These are phyloP conservation scores for Vicia sativa DNA, from an alignment of 306 rosid species.

Conservation along the genomic window DNA sequence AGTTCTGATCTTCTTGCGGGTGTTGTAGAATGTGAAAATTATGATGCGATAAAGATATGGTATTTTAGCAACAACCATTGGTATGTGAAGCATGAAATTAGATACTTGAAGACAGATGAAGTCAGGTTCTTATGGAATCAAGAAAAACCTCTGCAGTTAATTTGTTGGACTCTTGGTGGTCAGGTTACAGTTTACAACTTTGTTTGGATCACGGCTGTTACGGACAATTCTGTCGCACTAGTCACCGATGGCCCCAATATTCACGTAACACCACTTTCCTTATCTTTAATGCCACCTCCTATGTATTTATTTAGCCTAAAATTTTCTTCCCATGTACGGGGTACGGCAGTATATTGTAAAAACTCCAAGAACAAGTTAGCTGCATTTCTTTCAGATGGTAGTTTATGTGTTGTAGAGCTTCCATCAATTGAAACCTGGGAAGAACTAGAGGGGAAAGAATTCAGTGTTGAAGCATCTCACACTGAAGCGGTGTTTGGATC, in stretches of 20 bases:
- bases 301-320: constrained; percentile 77
- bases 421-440: constrained; percentile 88
- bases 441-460: constrained; percentile 82
- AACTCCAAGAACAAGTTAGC: constrained; percentile 72
- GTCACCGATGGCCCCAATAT: constrained; percentile 72
- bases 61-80: constrained; percentile 87
- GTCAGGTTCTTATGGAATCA: constrained; percentile 85
- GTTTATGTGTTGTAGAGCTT: constrained; percentile 73
- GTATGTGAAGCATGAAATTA: constrained; percentile 86
- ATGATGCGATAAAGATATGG: constrained; percentile 83
- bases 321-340: constrained; percentile 70
- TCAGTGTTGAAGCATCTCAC: constrained; percentile 59
- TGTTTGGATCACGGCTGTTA: constrained; percentile 78
- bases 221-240: constrained; percentile 71
- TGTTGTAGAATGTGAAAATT: constrained; percentile 63
- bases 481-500: constrained; percentile 61
- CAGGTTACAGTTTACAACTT: constrained; percentile 69
- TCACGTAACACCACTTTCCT: constrained; percentile 72
- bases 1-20: constrained; percentile 98
- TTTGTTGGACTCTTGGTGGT: constrained; percentile 91
- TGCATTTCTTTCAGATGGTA: constrained; percentile 72
- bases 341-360: constrained; percentile 63
- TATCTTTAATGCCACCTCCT: constrained; percentile 86
- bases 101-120: constrained; percentile 66
- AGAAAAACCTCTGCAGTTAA: constrained; percentile 67